phyloP scores from a whole-genome alignment of 2,329 filamentous ascomycete genomes.

The Tolypocladium inflatum region DNA sequence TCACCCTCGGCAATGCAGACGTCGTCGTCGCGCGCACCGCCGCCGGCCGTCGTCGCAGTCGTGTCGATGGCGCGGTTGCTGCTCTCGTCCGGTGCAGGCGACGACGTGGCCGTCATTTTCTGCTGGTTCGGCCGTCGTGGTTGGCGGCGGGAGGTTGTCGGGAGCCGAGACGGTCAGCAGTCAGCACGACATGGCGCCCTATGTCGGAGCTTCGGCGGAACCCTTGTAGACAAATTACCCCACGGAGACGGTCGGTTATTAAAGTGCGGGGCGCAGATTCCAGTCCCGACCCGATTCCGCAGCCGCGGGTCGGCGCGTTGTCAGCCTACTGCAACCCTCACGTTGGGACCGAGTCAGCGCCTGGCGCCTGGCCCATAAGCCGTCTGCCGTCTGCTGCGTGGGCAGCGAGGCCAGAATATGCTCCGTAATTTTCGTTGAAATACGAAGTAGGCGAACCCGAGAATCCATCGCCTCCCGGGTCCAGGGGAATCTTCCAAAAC shows the following conservation, averaged over 20 bases:
- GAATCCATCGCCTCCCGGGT: not conserved
- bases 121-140: not conserved
- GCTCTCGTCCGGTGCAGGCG: not conserved
- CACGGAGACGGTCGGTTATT: not conserved
- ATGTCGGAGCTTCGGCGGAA: not conserved
- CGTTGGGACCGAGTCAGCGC: no score
- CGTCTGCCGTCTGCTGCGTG: not conserved
- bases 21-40: conserved; percentile 3
- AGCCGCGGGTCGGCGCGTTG: not conserved
- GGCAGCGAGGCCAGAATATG: not conserved
- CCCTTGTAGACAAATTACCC: not conserved
- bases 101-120: not conserved
- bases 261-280: not conserved
- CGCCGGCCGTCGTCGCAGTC: not conserved
- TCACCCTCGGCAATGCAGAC: conserved; percentile 15
- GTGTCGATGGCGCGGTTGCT: not conserved
- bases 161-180: not conserved
- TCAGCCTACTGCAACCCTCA: not conserved
- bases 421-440: not conserved
- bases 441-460: not conserved
- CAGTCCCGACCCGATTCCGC: not conserved
- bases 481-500: not conserved
- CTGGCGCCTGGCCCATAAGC: no score
- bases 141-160: not conserved
- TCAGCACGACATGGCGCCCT: not conserved